Evolutionary conservation across 768 basidiomycete species (phyloP).

Genomic region (Hydnum rufescens): DNA sequence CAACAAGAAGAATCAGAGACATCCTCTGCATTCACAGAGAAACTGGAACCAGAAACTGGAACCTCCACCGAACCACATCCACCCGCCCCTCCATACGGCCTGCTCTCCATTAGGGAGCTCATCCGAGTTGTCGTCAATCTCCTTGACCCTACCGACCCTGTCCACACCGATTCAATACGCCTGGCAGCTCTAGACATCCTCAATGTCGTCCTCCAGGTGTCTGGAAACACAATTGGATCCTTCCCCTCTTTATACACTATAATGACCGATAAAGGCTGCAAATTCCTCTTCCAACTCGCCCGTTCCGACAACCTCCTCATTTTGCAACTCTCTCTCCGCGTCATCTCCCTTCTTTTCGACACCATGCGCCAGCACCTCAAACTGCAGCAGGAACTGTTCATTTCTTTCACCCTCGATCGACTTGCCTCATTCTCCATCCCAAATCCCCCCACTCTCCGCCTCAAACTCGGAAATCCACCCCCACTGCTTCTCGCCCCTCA

Average conservation of each 20-base stretch:
- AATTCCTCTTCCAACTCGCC: conserved; percentile 91
- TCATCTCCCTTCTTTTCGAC: conserved; percentile 72
- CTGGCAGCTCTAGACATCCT: conserved; percentile 73
- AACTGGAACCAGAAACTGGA: not conserved
- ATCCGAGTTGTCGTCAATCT: conserved; percentile 89
- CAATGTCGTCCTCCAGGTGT: conserved; percentile 70
- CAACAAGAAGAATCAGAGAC: not conserved
- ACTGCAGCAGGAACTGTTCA: conserved; percentile 84
- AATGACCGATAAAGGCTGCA: conserved; percentile 78
- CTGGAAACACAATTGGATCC: conserved; percentile 51
- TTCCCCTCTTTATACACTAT: conserved; percentile 64
- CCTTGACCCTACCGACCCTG: conserved; percentile 81
- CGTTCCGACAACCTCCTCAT: conserved; percentile 60
- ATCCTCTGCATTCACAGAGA: not conserved
- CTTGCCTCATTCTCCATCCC: conserved; percentile 37
- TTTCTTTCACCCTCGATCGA: conserved; percentile 85
- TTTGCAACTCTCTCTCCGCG: conserved; percentile 61
- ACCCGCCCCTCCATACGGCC: conserved; percentile 37
- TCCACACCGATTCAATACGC: conserved; percentile 91
- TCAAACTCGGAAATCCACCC: not conserved
- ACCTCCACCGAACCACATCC: not conserved
- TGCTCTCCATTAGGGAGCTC: conserved; percentile 82
- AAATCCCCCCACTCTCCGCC: conserved; percentile 14
- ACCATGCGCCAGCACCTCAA: conserved; percentile 75
- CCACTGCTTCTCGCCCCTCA: not conserved